Conservation (phyloP, 306 rosid genomes). For the Cotoneaster glaucophyllus region DNA sequence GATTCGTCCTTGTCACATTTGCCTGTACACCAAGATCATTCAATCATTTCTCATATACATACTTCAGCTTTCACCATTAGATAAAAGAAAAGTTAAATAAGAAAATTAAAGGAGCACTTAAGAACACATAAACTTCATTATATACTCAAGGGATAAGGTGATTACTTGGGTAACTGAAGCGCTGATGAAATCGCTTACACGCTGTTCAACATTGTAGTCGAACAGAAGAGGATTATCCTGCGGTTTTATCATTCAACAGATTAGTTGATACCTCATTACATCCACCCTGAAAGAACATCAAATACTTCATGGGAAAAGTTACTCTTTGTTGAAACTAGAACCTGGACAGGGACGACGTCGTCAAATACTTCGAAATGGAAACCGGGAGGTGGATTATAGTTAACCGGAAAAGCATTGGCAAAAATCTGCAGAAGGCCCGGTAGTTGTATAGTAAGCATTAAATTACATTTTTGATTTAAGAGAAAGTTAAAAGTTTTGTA, state of each 20-base stretch:
- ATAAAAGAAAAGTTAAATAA: neutral
- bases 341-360: slow-evolving; percentile 56
- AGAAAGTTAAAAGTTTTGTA: neutral
- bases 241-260: slow-evolving; percentile 18
- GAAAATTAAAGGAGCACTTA: neutral
- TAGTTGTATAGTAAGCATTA: neutral
- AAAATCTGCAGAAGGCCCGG: slow-evolving; percentile 47
- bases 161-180: slow-evolving; percentile 54
- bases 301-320: neutral
- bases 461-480: neutral
- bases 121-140: neutral
- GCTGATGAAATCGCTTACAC: slow-evolving; percentile 57
- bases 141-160: neutral
- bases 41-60: slow-evolving; percentile 11
- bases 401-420: slow-evolving; percentile 70
- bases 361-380: slow-evolving; percentile 61
- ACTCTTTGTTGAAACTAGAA: slow-evolving; percentile 10
- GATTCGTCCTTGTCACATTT: slow-evolving; percentile 77
- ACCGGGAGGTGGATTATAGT: slow-evolving; percentile 64
- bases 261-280: neutral
- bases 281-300: neutral
- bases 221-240: slow-evolving; percentile 74
- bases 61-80: neutral
- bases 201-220: slow-evolving; percentile 55
- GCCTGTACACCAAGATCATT: slow-evolving; percentile 38